Evolutionary conservation across 208 protist species (phyloP).

Genomic region (Leishmania amazonensis): DNA sequence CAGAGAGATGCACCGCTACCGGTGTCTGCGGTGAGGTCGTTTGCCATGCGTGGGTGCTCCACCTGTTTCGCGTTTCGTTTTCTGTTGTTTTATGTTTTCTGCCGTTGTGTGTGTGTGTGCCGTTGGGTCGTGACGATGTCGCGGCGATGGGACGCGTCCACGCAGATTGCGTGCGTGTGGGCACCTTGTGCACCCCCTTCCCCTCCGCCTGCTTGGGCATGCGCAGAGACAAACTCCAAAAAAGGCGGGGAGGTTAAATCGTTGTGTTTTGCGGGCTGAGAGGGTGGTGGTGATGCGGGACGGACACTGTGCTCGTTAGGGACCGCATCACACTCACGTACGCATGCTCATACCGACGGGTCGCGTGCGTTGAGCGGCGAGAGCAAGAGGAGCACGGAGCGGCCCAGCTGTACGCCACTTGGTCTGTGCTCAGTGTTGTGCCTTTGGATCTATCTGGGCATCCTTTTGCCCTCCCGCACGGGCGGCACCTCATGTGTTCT

Average conservation of each 20-base stretch:
- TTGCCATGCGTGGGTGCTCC: not conserved
- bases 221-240: no score
- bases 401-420: not conserved
- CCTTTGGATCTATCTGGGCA: not conserved
- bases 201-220: not conserved
- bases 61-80: slow-evolving; percentile 5
- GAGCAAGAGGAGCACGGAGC: not conserved
- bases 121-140: not conserved
- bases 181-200: no score
- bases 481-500: not conserved
- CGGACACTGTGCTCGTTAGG: not conserved
- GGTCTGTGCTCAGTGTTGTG: no score
- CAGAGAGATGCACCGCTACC: no score
- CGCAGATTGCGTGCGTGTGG: not conserved
- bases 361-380: not conserved
- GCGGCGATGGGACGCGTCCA: no score
- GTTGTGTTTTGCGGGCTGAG: no score
- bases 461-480: not conserved
- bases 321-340: no score
- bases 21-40: no score
- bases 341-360: not conserved
- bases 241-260: no score
- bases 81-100: slow-evolving; percentile 12
- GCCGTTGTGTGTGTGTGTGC: not conserved
- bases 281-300: not conserved